phyloP scores from a whole-genome alignment of 257 asterid genomes.

The Striga asiatica region DNA sequence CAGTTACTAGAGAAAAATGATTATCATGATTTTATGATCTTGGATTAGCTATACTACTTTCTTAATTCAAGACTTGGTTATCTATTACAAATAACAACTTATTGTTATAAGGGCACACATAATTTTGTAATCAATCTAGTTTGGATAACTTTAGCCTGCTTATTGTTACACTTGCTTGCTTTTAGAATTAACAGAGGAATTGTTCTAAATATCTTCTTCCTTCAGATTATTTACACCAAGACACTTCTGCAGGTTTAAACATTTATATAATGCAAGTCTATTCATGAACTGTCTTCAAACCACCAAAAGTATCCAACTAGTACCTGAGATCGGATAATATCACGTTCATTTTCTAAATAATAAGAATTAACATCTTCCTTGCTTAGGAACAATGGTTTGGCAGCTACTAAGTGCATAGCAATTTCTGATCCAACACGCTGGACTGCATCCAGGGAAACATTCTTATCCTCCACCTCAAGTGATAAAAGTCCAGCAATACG shows the following conservation, averaged over 20 bases:
- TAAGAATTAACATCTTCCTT: conserved; percentile 75
- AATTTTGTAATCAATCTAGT: too few species aligned
- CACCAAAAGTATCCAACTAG: conserved; percentile 9
- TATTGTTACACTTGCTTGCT: too few species aligned
- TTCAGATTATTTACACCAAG: too few species aligned
- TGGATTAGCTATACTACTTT: too few species aligned
- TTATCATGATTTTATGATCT: too few species aligned
- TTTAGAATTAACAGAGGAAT: too few species aligned
- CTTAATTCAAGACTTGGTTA: too few species aligned
- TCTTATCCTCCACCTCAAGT: conserved; percentile 72
- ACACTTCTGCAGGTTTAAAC: neutral
- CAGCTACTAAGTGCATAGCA: conserved; percentile 97
- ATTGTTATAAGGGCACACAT: too few species aligned
- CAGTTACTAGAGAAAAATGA: too few species aligned
- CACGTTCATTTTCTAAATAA: conserved; percentile 66
- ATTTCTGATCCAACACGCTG: conserved; percentile 80
- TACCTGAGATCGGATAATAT: conserved; percentile 93
- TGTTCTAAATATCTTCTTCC: too few species aligned
- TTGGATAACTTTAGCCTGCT: too few species aligned
- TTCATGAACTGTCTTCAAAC: neutral
- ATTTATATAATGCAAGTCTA: neutral
- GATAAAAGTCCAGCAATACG: conserved; percentile 84
- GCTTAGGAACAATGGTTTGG: conserved; percentile 72
- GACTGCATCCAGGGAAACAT: conserved; percentile 59
- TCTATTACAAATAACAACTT: too few species aligned